phyloP scores from a whole-genome alignment of 2,329 filamentous ascomycete genomes.

The Epichloe amarillans region DNA sequence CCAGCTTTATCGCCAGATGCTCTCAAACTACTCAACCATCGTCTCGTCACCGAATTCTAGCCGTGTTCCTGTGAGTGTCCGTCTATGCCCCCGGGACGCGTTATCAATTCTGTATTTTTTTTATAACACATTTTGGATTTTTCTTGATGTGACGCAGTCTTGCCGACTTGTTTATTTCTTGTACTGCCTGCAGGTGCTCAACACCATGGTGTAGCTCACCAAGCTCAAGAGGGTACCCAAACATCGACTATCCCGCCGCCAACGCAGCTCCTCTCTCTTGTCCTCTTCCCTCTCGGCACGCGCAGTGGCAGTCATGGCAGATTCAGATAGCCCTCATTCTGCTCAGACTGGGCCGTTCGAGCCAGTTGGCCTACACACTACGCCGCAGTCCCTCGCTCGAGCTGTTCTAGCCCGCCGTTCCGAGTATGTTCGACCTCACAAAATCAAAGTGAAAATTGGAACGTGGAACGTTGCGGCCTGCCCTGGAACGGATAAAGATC shows the following conservation, averaged over 20 bases:
- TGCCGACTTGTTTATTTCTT: not conserved
- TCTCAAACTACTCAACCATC: no score
- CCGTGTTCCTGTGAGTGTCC: not conserved
- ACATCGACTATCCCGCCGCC: slow-evolving; percentile 11
- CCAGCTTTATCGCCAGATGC: no score
- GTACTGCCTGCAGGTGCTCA: not conserved
- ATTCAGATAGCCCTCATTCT: slow-evolving; percentile 16
- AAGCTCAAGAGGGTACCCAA: slow-evolving; percentile 10
- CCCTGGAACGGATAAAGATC: slow-evolving; percentile 73
- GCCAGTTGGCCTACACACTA: slow-evolving; percentile 28
- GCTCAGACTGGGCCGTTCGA: slow-evolving; percentile 25
- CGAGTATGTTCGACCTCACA: slow-evolving; percentile 66
- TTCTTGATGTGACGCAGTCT: not conserved
- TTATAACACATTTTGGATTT: not conserved
- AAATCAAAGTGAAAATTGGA: slow-evolving; percentile 76
- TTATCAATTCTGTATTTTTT: not conserved
- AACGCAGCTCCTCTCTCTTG: slow-evolving; percentile 10
- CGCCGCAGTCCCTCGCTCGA: slow-evolving; percentile 45
- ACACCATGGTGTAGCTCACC: slow-evolving; percentile 23
- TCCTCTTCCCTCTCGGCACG: slow-evolving; percentile 4
- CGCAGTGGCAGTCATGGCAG: not conserved
- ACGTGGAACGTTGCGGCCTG: slow-evolving; percentile 90
- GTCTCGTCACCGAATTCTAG: not conserved
- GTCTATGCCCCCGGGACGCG: not conserved
- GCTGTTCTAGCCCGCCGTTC: slow-evolving; percentile 58